phyloP scores from a whole-genome alignment of 345 rosid genomes.

The Nasturtium officinale region DNA sequence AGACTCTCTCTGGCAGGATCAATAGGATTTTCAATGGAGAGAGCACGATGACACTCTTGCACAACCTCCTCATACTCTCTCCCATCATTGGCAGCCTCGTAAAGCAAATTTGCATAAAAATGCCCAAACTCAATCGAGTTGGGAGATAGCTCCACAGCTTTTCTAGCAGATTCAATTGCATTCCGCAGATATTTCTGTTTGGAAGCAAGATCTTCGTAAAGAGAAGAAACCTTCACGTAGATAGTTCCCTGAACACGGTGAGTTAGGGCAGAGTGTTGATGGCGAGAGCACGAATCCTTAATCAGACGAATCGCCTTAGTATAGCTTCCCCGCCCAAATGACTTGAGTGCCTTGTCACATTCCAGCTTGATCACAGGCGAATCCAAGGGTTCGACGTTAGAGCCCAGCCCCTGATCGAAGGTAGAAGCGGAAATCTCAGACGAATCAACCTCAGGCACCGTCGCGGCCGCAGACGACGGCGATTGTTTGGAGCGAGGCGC shows the following conservation, averaged over 20 bases:
- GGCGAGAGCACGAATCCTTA: slow-evolving; percentile 69
- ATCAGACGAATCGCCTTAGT: slow-evolving; percentile 80
- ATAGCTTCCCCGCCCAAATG: slow-evolving; percentile 86
- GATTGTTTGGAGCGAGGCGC: slow-evolving; percentile 64
- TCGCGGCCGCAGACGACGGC: slow-evolving; percentile 37
- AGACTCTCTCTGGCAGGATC: slow-evolving; percentile 94
- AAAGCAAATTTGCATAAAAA: slow-evolving; percentile 84
- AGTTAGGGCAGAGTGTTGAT: slow-evolving; percentile 64
- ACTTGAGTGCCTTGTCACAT: slow-evolving; percentile 80
- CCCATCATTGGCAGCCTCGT: slow-evolving; percentile 73
- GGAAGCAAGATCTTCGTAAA: slow-evolving; percentile 69
- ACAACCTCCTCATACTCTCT: slow-evolving; percentile 74
- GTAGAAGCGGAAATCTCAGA: slow-evolving; percentile 24
- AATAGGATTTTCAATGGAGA: slow-evolving; percentile 67
- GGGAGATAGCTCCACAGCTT: slow-evolving; percentile 74
- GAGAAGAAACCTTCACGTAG: slow-evolving; percentile 69
- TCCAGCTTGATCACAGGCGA: slow-evolving; percentile 60
- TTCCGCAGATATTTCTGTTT: slow-evolving; percentile 69
- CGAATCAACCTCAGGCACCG: slow-evolving; percentile 29
- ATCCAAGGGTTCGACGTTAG: slow-evolving; percentile 43
- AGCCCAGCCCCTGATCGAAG: slow-evolving; percentile 6
- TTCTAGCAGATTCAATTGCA: slow-evolving; percentile 74
- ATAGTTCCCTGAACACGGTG: slow-evolving; percentile 88
- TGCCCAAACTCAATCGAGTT: slow-evolving; percentile 79
- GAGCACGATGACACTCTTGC: slow-evolving; percentile 82